Base-by-base conservation (phyloP, 352 stramenopile species). In the Pythium rishiriense region DNA sequence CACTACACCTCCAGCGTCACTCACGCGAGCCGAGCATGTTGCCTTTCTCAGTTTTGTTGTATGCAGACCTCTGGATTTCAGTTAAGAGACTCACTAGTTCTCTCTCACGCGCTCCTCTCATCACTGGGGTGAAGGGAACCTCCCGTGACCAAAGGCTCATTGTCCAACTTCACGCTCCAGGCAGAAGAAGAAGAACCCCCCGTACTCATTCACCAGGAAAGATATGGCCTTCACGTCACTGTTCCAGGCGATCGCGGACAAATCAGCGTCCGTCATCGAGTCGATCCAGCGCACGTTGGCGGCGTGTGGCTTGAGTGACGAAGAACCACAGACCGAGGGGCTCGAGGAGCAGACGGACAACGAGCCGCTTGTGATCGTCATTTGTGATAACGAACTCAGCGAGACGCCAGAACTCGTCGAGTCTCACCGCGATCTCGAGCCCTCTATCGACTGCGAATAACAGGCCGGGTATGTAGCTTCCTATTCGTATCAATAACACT, bases 281-380 rank as follows among this genome's bases (percentile, higher is more conserved):
- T 49, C 37, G 33, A 22, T 49, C 17, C 37, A 49, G 22, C 35
- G 52, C 10, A 39, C 37, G n/a, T 21, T 58, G 10, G 33, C 14
- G 3, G n/a, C 31, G 51, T 58, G 15, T 33, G 51, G n/a, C n/a
- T n/a, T 26, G n/a, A 25, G 19, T 15, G 42, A 48, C n/a, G 42
- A 28, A 4, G 37, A 43, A 10, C 31, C 5, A 10, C 5, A 35
- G 31, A 10, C 31, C 31, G 10, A 5, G 31, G 5, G 10, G 31
- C 31, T 35, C 5, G 10, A 12, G 9, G 9, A 22, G 10, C 26
- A 45, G 11, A 11, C 26, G 22, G 15, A 39, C n/a, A 42, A 24
- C 17, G n/a, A 45, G 43, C 33, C 43, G 15, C 21, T 45, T 24
- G 31, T 62, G 22, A 29, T 62, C 19, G n/a, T 55, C n/a, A 31